Percentiles rank a stretch among this genome's conserved stretches.
phyloP scores from a whole-genome alignment of 2,329 filamentous ascomycete genomes.

The Torrubiella hemipterigena region DNA sequence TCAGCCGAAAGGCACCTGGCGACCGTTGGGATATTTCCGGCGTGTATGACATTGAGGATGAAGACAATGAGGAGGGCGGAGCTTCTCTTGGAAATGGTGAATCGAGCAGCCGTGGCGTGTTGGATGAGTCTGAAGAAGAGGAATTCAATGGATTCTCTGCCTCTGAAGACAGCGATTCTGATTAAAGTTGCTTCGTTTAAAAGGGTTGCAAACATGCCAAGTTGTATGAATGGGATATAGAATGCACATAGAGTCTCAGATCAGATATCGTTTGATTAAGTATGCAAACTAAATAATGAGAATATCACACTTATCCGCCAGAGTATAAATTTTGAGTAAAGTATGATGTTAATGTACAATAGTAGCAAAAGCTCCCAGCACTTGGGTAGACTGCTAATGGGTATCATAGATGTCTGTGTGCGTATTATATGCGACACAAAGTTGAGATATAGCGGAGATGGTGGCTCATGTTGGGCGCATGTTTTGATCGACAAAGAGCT shows the following conservation, averaged over 20 bases:
- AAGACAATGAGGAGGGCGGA: constrained; percentile 30
- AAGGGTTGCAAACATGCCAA: neutral
- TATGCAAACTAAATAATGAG: too few relatives aligned
- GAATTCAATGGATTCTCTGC: constrained; percentile 48
- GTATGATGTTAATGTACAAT: too few relatives aligned
- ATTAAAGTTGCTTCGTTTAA: constrained; percentile 15
- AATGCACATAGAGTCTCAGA: too few relatives aligned
- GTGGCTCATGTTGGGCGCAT: constrained; percentile 10
- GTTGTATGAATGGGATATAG: too few relatives aligned
- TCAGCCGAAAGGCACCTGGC: constrained; percentile 68
- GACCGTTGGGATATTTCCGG: constrained; percentile 89
- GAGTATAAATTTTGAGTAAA: too few relatives aligned
- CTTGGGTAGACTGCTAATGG: neutral
- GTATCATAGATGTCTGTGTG: neutral
- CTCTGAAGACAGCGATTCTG: constrained; percentile 23
- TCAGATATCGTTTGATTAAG: too few relatives aligned
- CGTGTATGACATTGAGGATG: constrained; percentile 58
- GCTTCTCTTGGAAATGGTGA: constrained; percentile 19
- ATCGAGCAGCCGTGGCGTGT: constrained; percentile 16
- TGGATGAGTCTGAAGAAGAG: constrained; percentile 32
- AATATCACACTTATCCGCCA: too few relatives aligned
- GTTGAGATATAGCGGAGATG: too few relatives aligned
- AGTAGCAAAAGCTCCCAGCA: neutral
- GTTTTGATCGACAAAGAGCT: constrained; percentile 14
- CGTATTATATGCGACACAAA: too few relatives aligned